These are phyloP conservation scores for Alectoria sarmentosa DNA, from an alignment of 495 filamentous ascomycete species.

Conservation along the genomic window DNA sequence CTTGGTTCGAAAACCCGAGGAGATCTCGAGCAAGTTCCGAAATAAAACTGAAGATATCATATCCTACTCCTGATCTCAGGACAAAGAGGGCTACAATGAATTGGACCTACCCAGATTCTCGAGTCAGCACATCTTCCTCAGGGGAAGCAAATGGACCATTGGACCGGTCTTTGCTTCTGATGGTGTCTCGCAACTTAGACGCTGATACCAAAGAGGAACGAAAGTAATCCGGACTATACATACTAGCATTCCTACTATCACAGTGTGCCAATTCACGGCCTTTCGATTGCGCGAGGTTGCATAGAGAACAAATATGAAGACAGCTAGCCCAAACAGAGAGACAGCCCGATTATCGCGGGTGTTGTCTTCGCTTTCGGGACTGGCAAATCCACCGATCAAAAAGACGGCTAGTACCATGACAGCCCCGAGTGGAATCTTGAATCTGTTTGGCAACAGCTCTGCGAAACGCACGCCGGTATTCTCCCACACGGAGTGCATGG, in stretches of 20 bases:
- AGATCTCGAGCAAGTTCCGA: constrained; percentile 60
- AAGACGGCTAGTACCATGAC: constrained; percentile 58
- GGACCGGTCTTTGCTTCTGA: not conserved
- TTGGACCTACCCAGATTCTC: constrained; percentile 55
- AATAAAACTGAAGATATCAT: constrained; percentile 85
- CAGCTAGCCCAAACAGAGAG: constrained; percentile 65
- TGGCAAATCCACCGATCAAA: constrained; percentile 66
- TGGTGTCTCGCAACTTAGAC: no score
- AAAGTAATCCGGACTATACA: not conserved
- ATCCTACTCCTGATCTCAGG: constrained; percentile 64
- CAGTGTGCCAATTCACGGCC: constrained; percentile 72
- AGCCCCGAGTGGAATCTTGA: constrained; percentile 53
- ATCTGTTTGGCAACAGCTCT: constrained; percentile 51
- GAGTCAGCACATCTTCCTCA: not conserved
- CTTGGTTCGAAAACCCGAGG: constrained; percentile 55
- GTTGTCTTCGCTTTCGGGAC: constrained; percentile 63
- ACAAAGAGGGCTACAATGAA: constrained; percentile 87
- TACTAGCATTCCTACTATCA: constrained; percentile 62
- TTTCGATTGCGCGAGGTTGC: constrained; percentile 57
- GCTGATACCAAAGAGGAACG: not conserved
- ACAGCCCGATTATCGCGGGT: constrained; percentile 43
- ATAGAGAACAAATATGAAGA: constrained; percentile 62
- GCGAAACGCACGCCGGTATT: constrained; percentile 49
- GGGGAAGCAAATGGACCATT: not conserved
- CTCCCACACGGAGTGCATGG: constrained; percentile 59